These are phyloP conservation scores for Leptomonas pyrrhocoris DNA, from an alignment of 208 protist genomes.

Conservation along the genomic window DNA sequence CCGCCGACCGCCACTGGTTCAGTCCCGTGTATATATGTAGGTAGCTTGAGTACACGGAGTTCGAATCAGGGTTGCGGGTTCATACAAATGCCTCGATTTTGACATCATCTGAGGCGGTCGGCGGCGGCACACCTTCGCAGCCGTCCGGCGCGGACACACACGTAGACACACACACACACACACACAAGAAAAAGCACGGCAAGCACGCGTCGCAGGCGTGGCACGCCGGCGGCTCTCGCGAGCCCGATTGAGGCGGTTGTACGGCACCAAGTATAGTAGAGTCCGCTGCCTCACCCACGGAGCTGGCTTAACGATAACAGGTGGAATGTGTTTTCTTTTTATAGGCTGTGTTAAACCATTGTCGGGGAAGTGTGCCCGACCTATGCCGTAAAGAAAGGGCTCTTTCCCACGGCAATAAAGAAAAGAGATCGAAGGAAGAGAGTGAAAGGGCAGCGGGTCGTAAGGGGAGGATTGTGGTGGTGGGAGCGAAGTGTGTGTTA, in stretches of 20 bases:
- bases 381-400: no score
- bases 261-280: slow-evolving; percentile 21
- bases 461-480: no score
- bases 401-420: no score
- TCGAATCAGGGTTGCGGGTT: slow-evolving; percentile 24
- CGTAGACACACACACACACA: no score
- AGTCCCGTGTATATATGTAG: slow-evolving; percentile 25
- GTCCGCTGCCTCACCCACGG: slow-evolving; percentile 21
- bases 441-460: no score
- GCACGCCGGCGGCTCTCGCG: slow-evolving; percentile 19
- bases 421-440: no score
- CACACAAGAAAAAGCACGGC: no score
- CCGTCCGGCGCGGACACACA: no score
- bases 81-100: slow-evolving; percentile 29
- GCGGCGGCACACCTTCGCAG: background rate
- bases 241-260: slow-evolving; percentile 24
- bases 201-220: background rate
- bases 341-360: no score
- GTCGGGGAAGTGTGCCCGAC: no score
- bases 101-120: slow-evolving; percentile 1
- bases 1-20: background rate
- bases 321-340: background rate
- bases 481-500: no score
- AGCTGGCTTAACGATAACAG: background rate
- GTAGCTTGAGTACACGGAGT: slow-evolving; percentile 25